Evolutionary conservation across 1,284 basidiomycete species (phyloP), one percentile per base, ranked within the genome.

Genomic region (Moesziomyces sp.): DNA sequence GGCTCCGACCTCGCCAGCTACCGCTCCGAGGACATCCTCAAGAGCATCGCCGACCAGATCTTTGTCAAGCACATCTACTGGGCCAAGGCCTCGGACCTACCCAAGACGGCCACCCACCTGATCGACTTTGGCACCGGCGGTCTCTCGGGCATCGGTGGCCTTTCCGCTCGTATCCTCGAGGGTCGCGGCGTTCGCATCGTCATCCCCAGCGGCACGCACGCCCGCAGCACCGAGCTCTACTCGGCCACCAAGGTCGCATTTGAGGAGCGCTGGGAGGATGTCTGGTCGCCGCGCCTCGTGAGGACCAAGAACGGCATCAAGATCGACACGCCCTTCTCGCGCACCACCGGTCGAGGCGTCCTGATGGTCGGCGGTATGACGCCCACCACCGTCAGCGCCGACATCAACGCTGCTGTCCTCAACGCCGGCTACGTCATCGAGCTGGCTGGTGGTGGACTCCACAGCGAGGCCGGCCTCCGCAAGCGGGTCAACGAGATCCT

Each of bases 311-410:
- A 53, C 45, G 79, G 79, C 47, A 68, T 81, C 64, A 70, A 73
- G 54, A 72, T 99, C 79, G 94, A 99, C 85, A 98, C 96, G 0
- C 92, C 94, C 7, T 96, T 97, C 88, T 97, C 95, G 57, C 92
- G 96, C 70, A 89, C 98, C 52, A 86, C 98, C 40, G 93, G 94
- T 77, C 97, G 97, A 86, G 90, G 96, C 1, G 96, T 96, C 19
- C 91, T 99, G 85, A 98, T 97, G 94, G 94, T 99, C 49, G 94
- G 94, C 50, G 97, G 96, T 74, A 99, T 99, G 97, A 80, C 79
- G 7, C 81, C 77, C 18, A 78, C 74, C 60, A 81, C 80, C 1
- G 80, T 83, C 52, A 78, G 74, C 47, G 72, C 79, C 51, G 56
- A 77, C 57, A 78, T 82, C 69, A 80, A 80, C 61, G 78, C 75